A percentile compares a stretch with the other conserved stretches of the same genome.
Conservation (phyloP, 164 flowering plant species). For the Nelumbo lutea region DNA sequence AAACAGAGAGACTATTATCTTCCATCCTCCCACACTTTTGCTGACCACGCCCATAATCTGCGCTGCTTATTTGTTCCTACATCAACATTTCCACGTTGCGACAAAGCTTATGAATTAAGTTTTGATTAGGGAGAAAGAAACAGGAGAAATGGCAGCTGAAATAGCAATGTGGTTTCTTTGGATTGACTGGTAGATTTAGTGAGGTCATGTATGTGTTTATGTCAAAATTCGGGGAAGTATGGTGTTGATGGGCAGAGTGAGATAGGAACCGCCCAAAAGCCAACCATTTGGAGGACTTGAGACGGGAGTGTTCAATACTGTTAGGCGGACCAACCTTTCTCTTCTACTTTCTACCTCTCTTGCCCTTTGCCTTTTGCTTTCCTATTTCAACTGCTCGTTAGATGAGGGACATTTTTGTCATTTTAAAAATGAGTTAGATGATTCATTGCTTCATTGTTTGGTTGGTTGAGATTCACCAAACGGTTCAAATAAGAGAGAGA, state of each 20-base stretch:
- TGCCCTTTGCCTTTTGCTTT: background rate
- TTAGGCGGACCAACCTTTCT: conserved; percentile 26
- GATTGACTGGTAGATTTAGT: conserved; percentile 22
- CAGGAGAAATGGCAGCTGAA: too few relatives aligned
- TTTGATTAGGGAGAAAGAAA: too few relatives aligned
- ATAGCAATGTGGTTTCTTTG: background rate
- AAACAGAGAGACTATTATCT: too few relatives aligned
- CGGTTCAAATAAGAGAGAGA: too few relatives aligned
- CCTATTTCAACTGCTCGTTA: background rate
- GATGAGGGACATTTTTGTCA: background rate
- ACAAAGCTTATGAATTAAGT: too few relatives aligned
- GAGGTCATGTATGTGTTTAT: background rate
- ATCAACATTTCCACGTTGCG: too few relatives aligned
- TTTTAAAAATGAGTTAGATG: background rate
- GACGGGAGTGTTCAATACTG: background rate
- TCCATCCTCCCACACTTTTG: too few relatives aligned
- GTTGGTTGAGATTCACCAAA: background rate
- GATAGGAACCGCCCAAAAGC: conserved; percentile 19
- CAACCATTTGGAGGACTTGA: background rate
- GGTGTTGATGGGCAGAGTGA: background rate
- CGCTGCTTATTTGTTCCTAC: too few relatives aligned
- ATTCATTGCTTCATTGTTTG: background rate
- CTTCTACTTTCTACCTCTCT: background rate
- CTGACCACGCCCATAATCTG: too few relatives aligned
- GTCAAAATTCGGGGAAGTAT: background rate